A percentile compares a stretch with the other conserved stretches of the same genome.
Evolutionary conservation across 441 rosid genomes (phyloP).

Genomic region (Erodium texanum): DNA sequence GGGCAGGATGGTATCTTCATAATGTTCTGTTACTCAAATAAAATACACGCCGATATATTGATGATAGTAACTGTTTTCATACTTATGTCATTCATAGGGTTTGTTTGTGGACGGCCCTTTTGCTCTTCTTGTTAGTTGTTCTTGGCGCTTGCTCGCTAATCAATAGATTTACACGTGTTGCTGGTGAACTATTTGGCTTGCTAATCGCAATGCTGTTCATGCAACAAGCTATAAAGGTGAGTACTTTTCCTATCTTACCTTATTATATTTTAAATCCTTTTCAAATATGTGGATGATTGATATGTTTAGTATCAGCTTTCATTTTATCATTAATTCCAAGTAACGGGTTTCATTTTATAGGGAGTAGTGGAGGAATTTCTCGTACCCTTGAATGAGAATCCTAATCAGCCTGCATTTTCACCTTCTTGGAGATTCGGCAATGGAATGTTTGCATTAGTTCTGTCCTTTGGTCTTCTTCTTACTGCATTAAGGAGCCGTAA

Average conservation of each 20-base stretch:
- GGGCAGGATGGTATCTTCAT: conserved; percentile 53
- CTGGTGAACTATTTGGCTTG: conserved; percentile 76
- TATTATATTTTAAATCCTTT: conserved; percentile 3
- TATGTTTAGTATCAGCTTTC: background rate
- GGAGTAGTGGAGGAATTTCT: conserved; percentile 72
- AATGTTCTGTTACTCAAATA: conserved; percentile 8
- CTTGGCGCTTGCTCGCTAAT: conserved; percentile 75
- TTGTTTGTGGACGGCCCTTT: conserved; percentile 62
- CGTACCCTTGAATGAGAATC: conserved; percentile 56
- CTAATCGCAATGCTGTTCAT: conserved; percentile 77
- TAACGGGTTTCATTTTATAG: conserved; percentile 27
- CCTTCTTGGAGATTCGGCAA: conserved; percentile 69
- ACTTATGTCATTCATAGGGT: conserved; percentile 39
- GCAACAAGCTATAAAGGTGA: conserved; percentile 75
- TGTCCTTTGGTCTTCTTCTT: conserved; percentile 63
- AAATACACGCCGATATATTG: background rate
- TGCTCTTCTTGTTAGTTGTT: conserved; percentile 58
- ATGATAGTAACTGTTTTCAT: conserved; percentile 21
- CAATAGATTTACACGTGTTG: conserved; percentile 68
- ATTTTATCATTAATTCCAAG: background rate
- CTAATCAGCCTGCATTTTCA: conserved; percentile 41
- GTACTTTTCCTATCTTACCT: conserved; percentile 13
- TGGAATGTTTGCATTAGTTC: conserved; percentile 74
- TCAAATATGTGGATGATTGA: conserved; percentile 7
- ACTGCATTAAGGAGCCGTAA: conserved; percentile 65